Evolutionary conservation across 2,329 filamentous ascomycete genomes (phyloP), one percentile per base, ranked within the genome.

Genomic region (Neoascochyta sp.): DNA sequence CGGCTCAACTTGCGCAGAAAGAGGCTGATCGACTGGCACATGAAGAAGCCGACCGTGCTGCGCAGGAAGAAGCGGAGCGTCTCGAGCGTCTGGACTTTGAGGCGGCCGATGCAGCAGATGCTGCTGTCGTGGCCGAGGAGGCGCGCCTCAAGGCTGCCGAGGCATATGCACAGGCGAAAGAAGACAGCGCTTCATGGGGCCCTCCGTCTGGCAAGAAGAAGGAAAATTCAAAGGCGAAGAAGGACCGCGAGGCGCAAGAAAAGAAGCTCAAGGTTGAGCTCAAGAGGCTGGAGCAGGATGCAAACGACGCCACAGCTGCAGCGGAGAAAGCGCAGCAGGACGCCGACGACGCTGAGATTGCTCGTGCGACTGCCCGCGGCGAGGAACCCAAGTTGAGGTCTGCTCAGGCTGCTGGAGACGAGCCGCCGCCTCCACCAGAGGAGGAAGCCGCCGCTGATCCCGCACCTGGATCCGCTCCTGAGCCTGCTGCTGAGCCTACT

Each of bases 151-250:
- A 39, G 13, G 28, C 28, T 5, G 36, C 34, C 16, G 36, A 34
- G 20, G 36, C 32, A 11, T 27, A 12, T 4, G 23, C 27, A 8
- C 31, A 34, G 36, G 37, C 24, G 49, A 36, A 46, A 47, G 60
- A 54, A 11, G 37, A 31, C 29, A 38, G 39, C 43, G 43, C 32
- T 32, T 39, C 32, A 19, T 39, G 30, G 16, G 28, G 32, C 12
- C 35, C 35, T 12, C 25, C 24, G 19, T 23, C 30, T 16, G n/a
- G n/a, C 10, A 52, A 43, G 34, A 70, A 74, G 43, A 63, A 57
- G 21, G 50, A 57, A 23, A 43, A 29, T 12, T 14, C 42, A 26
- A 58, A 55, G 44, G 42, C 62, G 41, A 53, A 42, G 29, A 40
- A 43, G 24, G 52, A 55, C 7, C 47, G 52, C 16, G 52, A 57